Evolutionary conservation across 2,329 filamentous ascomycete genomes (phyloP).

Genomic region (Thielaviopsis euricoi): DNA sequence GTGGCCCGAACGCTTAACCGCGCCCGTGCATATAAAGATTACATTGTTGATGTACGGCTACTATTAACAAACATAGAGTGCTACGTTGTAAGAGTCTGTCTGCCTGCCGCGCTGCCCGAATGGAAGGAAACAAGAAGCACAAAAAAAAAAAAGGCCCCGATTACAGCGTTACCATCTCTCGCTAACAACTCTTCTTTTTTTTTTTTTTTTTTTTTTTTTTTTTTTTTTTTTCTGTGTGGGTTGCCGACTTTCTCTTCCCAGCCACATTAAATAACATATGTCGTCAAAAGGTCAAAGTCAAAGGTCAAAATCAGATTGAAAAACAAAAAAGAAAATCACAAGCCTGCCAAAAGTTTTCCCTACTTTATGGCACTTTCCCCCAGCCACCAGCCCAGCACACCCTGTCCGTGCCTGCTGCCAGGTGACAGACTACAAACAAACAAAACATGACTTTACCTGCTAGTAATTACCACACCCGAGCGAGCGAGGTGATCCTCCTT

Average conservation of each 20-base stretch:
- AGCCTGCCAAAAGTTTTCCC: not conserved
- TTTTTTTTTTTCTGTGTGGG: not conserved
- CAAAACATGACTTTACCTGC: no score
- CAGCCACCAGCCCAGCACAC: no score
- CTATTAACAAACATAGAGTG: no score
- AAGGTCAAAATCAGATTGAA: not conserved
- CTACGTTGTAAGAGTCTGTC: no score
- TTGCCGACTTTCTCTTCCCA: not conserved
- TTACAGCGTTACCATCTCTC: not conserved
- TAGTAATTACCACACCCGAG: no score
- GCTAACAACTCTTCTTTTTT: not conserved
- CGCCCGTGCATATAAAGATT: no score
- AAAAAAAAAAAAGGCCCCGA: not conserved
- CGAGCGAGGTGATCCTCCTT: no score
- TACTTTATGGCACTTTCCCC: not conserved
- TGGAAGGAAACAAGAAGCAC: not conserved
- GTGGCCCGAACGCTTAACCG: no score
- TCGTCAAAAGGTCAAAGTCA: not conserved
- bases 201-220: not conserved
- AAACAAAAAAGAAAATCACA: not conserved
- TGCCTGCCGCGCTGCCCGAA: no score
- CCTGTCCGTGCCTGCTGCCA: no score
- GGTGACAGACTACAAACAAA: no score
- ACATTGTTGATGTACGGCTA: no score
- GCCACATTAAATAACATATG: not conserved